Conservation (phyloP, 768 basidiomycete species). For the Mycena crocata region DNA sequence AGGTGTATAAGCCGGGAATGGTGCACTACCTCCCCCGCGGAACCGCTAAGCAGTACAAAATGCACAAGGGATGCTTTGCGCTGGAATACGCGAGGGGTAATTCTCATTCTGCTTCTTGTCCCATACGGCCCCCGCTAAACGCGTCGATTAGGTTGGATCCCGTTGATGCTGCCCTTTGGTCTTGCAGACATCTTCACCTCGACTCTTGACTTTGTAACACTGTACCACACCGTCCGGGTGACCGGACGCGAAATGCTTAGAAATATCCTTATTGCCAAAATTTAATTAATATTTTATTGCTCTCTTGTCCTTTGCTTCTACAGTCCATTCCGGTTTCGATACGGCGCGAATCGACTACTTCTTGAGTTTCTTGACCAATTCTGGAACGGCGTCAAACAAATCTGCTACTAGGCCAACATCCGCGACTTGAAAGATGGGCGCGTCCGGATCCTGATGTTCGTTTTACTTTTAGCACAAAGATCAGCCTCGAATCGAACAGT, state of each 20-base stretch:
- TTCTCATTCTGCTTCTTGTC: conserved; percentile 35
- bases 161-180: conserved; percentile 95
- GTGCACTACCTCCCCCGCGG: conserved; percentile 89
- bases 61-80: conserved; percentile 96
- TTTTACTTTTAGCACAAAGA: background rate
- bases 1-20: conserved; percentile 85
- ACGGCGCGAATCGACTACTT: conserved; percentile 33
- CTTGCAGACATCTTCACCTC: conserved; percentile 87
- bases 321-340: conserved; percentile 7
- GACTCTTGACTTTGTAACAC: conserved; percentile 86
- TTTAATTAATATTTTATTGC: conserved; percentile 56
- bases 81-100: conserved; percentile 93
- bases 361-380: conserved; percentile 90
- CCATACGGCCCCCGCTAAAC: background rate
- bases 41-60: conserved; percentile 95
- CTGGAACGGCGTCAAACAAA: conserved; percentile 91
- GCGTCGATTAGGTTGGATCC: conserved; percentile 90
- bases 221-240: conserved; percentile 81
- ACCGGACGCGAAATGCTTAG: conserved; percentile 85
- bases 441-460: conserved; percentile 83
- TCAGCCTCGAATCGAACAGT: background rate
- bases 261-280: conserved; percentile 89
- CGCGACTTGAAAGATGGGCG: conserved; percentile 99
- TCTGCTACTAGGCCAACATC: conserved; percentile 96
- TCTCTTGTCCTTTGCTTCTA: background rate